Percentiles rank a stretch among this genome's conserved stretches.
These are phyloP conservation scores for Coemansia javaensis DNA, from an alignment of 192 early-diverging fungal genomes.

Conservation along the genomic window DNA sequence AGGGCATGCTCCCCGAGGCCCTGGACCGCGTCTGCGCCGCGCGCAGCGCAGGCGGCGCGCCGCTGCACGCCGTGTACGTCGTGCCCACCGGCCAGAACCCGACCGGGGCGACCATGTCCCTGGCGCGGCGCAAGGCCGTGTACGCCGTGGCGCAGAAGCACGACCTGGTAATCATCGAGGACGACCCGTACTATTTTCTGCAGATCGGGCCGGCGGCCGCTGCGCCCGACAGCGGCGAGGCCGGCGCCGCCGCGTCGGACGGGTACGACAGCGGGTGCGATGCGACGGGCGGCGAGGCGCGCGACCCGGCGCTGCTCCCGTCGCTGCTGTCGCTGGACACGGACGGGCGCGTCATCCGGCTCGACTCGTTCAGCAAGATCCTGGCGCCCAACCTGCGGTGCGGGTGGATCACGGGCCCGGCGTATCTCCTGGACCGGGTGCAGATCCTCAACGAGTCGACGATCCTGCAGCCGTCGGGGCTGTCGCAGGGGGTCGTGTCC, in stretches of 20 bases:
- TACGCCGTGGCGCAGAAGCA: slow-evolving; percentile 73
- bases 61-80: slow-evolving; percentile 60
- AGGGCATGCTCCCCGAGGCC: slow-evolving; percentile 60
- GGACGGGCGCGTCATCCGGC: slow-evolving; percentile 83
- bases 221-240: not conserved
- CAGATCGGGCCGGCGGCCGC: slow-evolving; percentile 52
- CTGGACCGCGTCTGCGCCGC: slow-evolving; percentile 49
- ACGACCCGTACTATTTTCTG: slow-evolving; percentile 93
- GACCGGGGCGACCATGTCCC: slow-evolving; percentile 74
- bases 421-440: slow-evolving; percentile 69
- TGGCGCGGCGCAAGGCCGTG: slow-evolving; percentile 70
- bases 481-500: slow-evolving; percentile 72
- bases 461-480: slow-evolving; percentile 80
- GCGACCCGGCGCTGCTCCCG: slow-evolving; percentile 44
- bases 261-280: no score
- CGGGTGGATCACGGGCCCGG: slow-evolving; percentile 70
- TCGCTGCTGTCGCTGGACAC: slow-evolving; percentile 85
- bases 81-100: slow-evolving; percentile 89
- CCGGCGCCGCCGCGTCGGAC: not conserved
- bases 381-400: slow-evolving; percentile 82
- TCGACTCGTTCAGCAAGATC: slow-evolving; percentile 93
- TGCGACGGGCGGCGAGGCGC: not conserved
- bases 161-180: slow-evolving; percentile 85
- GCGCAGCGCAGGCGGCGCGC: slow-evolving; percentile 43
- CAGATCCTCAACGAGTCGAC: slow-evolving; percentile 75